Evolutionary conservation across 2,329 filamentous ascomycete species (phyloP).

Genomic region (Verticillium albo-atrum): DNA sequence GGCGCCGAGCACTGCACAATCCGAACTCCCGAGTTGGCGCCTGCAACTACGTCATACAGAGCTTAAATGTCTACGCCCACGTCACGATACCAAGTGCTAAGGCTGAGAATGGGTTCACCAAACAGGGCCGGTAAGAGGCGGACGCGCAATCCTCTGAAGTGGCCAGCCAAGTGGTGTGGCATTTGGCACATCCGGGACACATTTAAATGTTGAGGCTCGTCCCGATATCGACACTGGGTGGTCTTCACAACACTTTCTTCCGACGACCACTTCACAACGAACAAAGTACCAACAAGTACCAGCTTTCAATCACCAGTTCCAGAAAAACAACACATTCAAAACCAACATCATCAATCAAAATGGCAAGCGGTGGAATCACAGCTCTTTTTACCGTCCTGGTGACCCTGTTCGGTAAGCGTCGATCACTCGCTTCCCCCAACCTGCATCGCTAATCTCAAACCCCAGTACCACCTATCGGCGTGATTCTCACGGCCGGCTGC

Average conservation of each 20-base stretch:
- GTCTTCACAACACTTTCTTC: not conserved
- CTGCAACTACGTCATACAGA: not conserved
- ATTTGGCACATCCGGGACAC: conserved; percentile 1
- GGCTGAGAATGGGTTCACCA: not conserved
- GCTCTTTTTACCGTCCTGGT: conserved; percentile 46
- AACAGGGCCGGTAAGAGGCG: not conserved
- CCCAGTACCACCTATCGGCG: conserved; percentile 62
- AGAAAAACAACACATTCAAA: not conserved
- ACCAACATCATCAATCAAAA: conserved; percentile 34
- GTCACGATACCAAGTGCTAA: not conserved
- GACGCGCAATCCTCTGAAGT: conserved; percentile 1
- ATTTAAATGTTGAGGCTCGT: not conserved
- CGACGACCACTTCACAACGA: too few species aligned
- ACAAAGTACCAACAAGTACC: not conserved
- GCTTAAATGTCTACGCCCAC: not conserved
- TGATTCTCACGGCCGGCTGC: conserved; percentile 61
- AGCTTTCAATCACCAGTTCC: not conserved
- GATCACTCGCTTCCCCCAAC: not conserved
- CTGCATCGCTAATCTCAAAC: conserved; percentile 15
- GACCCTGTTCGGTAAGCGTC: conserved; percentile 45
- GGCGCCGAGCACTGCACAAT: not conserved
- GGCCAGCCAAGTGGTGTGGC: conserved; percentile 1
- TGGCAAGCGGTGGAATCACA: conserved; percentile 38
- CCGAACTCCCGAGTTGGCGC: conserved; percentile 1
- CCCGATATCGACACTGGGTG: too few species aligned